Conservation (phyloP, 257 asterid species). For the Lycium barbarum region DNA sequence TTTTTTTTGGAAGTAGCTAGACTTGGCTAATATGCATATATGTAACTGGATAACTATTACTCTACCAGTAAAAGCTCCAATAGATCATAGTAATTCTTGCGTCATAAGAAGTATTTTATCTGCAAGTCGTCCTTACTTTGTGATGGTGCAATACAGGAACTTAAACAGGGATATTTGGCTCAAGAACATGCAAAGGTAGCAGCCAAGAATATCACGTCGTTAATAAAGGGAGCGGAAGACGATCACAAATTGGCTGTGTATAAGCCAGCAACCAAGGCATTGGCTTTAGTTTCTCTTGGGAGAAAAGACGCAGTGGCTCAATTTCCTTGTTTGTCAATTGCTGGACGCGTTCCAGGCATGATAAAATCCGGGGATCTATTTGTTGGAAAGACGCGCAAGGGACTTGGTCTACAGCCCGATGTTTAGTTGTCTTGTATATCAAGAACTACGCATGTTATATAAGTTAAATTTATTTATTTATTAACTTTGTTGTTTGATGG, state of each 20-base stretch:
- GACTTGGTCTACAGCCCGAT: conserved; percentile 59
- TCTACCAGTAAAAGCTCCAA: background rate
- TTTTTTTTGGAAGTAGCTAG: background rate
- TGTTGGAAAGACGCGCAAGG: conserved; percentile 61
- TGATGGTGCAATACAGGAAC: conserved; percentile 53
- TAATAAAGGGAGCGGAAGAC: conserved; percentile 45
- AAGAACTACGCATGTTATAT: background rate
- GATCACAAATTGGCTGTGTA: conserved; percentile 52
- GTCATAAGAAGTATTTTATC: background rate
- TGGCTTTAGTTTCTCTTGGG: conserved; percentile 78
- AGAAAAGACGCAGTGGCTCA: conserved; percentile 69
- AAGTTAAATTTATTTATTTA: background rate
- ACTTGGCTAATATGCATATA: background rate
- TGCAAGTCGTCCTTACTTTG: background rate
- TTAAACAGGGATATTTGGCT: conserved; percentile 80
- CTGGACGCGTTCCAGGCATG: conserved; percentile 77
- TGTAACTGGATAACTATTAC: background rate
- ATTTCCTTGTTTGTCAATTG: conserved; percentile 49
- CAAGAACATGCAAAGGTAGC: conserved; percentile 58
- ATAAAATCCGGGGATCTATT: conserved; percentile 84
- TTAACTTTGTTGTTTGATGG: background rate
- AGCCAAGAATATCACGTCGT: conserved; percentile 67
- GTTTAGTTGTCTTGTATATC: background rate
- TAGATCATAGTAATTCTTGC: background rate
- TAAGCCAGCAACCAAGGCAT: conserved; percentile 54